Evolutionary conservation across 345 rosid genomes (phyloP).

Genomic region (Citrus mangshanensis): DNA sequence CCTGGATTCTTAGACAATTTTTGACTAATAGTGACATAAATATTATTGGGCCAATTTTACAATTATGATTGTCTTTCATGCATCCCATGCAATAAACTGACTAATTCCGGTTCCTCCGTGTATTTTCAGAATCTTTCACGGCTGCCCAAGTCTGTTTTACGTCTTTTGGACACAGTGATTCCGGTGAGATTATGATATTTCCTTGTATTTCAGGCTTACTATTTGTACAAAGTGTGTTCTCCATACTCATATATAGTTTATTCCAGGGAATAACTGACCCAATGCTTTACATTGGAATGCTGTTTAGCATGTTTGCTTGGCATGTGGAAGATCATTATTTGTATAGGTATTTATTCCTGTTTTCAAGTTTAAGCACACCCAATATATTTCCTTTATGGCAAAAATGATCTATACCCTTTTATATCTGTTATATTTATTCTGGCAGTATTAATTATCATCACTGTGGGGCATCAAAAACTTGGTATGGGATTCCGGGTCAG

Average conservation of each 20-base stretch:
- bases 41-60: neutral
- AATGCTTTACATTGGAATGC: constrained; percentile 99
- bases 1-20: neutral
- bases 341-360: constrained; percentile 60
- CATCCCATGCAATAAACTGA: neutral
- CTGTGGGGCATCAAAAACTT: constrained; percentile 98
- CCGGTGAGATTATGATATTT: constrained; percentile 44
- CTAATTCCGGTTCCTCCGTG: constrained; percentile 2
- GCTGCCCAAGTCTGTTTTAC: constrained; percentile 78
- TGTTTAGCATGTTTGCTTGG: constrained; percentile 99
- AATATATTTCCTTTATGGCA: neutral
- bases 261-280: constrained; percentile 99
- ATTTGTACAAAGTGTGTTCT: neutral
- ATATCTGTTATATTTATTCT: neutral
- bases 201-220: neutral
- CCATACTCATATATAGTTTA: constrained; percentile 17
- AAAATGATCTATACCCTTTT: neutral
- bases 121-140: constrained; percentile 77
- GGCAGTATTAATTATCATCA: constrained; percentile 98
- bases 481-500: constrained; percentile 98
- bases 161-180: constrained; percentile 79
- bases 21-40: neutral
- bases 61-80: constrained; percentile 6
- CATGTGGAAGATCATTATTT: constrained; percentile 99
- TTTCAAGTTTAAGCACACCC: neutral